Base-by-base conservation (phyloP, 2,329 filamentous ascomycete genomes). In the Ceratocystis cubensis region DNA sequence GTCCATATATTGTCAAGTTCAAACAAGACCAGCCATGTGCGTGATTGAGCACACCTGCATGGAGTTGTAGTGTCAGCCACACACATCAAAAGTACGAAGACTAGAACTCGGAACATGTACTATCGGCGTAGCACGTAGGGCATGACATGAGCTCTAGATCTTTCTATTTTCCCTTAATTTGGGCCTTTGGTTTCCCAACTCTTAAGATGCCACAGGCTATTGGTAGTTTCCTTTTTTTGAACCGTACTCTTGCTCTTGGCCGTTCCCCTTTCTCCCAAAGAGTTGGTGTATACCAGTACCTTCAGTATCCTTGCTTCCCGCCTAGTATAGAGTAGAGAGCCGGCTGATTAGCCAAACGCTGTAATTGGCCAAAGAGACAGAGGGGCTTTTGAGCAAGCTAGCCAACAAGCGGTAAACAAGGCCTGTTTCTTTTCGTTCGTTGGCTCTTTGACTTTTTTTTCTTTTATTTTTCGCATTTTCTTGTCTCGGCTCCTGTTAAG, bases 241-340 rank as follows among this genome's bases (percentile, higher is more conserved):
- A 10, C 10, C 20, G 3, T 33, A 3, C 25, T 57, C 22, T 57
- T 13, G 22, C 25, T 28, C 56, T 59, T 2, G 15, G 6, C 10
- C 28, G 7, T 20, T 33, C 28, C 56, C 56, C 28, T 17, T 20
- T 8, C 28, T 28, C 22, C 17, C 28, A 59, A 41, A 41, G 37
- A 41, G 37, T 10, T 10, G 37, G 10, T 41, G 25, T 53, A 25
- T 28, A 53, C 48, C 48, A 3, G 20, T 30, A n/a, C 33, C 8
- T 59, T n/a, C 17, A 17, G 13, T 59, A 25, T 37, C 53, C 53
- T 59, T 59, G 53, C 25, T 59, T 59, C 56, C 56, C 56, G 56
- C 28, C 25, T 37, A 33, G 56, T n/a, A 15, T 37, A 30, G 56
- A 37, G 28, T n/a, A 59, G 17, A 57, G 17, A 37, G 28, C 4